These are phyloP conservation scores for Sarcodon aspratus DNA, from an alignment of 768 basidiomycete genomes.

Conservation along the genomic window DNA sequence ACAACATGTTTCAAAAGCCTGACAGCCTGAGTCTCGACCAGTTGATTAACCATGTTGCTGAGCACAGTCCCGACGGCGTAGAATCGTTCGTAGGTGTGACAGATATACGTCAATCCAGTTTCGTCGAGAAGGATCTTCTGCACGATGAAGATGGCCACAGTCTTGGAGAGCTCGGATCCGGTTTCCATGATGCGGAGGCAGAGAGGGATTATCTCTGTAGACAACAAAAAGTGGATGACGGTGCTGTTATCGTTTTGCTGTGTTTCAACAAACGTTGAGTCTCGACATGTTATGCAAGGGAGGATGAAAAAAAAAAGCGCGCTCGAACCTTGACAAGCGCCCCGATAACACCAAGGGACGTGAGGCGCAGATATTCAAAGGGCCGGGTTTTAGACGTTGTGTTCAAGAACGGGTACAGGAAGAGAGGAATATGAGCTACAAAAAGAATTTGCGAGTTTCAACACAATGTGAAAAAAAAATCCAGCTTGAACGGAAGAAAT, in stretches of 20 bases:
- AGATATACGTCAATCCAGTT: constrained; percentile 95
- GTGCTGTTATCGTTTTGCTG: constrained; percentile 99
- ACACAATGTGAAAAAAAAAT: background rate
- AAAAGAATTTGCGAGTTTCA: background rate
- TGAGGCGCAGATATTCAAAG: constrained; percentile 98
- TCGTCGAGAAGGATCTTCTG: constrained; percentile 97
- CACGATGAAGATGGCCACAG: constrained; percentile 98
- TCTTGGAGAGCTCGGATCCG: constrained; percentile 95
- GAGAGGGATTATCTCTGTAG: constrained; percentile 98
- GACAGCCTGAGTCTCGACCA: constrained; percentile 97
- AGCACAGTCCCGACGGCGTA: constrained; percentile 98
- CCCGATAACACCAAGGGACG: constrained; percentile 97
- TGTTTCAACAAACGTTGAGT: background rate
- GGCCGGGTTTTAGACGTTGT: constrained; percentile 99
- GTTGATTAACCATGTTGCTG: constrained; percentile 96
- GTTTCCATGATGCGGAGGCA: constrained; percentile 99
- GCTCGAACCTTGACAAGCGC: constrained; percentile 83
- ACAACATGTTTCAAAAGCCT: constrained; percentile 96
- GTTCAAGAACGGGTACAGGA: constrained; percentile 95
- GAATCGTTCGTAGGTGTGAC: constrained; percentile 99
- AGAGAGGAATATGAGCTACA: constrained; percentile 88
- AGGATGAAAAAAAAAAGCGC: background rate
- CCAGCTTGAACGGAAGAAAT: background rate
- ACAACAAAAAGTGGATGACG: constrained; percentile 97
- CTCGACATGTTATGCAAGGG: background rate